Evolutionary conservation across 1,284 basidiomycete genomes (phyloP).

Genomic region (Meripilus lineatus): DNA sequence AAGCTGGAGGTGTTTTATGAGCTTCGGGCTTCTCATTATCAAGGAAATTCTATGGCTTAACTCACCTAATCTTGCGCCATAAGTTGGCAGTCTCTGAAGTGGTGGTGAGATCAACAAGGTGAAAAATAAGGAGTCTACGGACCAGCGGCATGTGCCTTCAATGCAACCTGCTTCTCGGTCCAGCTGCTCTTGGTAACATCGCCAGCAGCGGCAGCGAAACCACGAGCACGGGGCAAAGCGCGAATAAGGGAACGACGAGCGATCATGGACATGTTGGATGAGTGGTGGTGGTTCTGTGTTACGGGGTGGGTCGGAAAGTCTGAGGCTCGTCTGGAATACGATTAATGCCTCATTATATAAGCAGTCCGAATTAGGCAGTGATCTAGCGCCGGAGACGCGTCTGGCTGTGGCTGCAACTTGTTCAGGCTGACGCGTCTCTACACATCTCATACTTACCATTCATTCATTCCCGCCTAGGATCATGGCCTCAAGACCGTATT

Average conservation of each 20-base stretch:
- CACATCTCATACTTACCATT: not conserved
- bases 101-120: not conserved
- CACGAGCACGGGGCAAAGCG: slow-evolving; percentile 38
- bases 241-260: slow-evolving; percentile 42
- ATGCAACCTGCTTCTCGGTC: slow-evolving; percentile 49
- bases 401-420: slow-evolving; percentile 5
- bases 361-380: not conserved
- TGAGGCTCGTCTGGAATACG: slow-evolving; percentile 5
- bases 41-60: too few species aligned
- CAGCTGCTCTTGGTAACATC: slow-evolving; percentile 38
- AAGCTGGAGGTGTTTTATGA: slow-evolving; percentile 56
- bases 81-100: slow-evolving; percentile 64
- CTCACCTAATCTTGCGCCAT: slow-evolving; percentile 83
- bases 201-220: slow-evolving; percentile 37
- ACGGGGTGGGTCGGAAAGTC: slow-evolving; percentile 8
- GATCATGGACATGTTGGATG: slow-evolving; percentile 62
- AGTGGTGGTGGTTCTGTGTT: slow-evolving; percentile 10
- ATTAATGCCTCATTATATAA: not conserved
- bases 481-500: slow-evolving; percentile 45
- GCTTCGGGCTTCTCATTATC: not conserved
- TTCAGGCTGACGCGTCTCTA: slow-evolving; percentile 26
- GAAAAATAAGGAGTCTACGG: slow-evolving; percentile 11
- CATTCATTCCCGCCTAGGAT: slow-evolving; percentile 8
- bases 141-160: slow-evolving; percentile 69
- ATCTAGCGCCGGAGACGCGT: slow-evolving; percentile 6